These are phyloP conservation scores for Groenewaldozyma tartarivorans DNA, from an alignment of 805 yeast species.

Conservation along the genomic window DNA sequence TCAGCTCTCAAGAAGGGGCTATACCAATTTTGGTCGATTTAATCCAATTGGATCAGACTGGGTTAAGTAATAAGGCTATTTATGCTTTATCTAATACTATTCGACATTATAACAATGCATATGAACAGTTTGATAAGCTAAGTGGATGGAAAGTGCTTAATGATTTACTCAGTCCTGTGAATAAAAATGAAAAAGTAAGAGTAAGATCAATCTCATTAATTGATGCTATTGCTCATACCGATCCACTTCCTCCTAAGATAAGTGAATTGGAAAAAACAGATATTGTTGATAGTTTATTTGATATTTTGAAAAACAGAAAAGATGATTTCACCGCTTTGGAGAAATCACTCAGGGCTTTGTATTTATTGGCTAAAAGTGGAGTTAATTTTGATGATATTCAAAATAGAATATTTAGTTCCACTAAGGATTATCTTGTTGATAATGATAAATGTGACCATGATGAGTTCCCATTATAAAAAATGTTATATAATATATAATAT, in stretches of 20 bases:
- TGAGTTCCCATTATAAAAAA: constrained; percentile 8
- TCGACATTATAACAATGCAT: constrained; percentile 56
- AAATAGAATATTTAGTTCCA: constrained; percentile 2
- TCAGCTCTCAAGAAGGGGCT: constrained; percentile 27
- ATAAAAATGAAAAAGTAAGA: constrained; percentile 7
- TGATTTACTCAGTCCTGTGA: constrained; percentile 13
- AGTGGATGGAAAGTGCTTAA: constrained; percentile 57
- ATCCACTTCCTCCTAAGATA: constrained; percentile 15
- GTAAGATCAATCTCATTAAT: constrained; percentile 15
- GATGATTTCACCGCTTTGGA: constrained; percentile 22
- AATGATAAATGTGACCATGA: constrained; percentile 6
- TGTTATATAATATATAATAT: not conserved
- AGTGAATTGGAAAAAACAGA: constrained; percentile 8
- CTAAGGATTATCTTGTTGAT: constrained; percentile 7
- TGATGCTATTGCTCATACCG: constrained; percentile 14
- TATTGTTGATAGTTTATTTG: constrained; percentile 9
- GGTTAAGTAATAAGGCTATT: constrained; percentile 46
- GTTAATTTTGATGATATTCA: constrained; percentile 13
- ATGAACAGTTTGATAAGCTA: constrained; percentile 41
- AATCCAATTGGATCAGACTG: constrained; percentile 16
- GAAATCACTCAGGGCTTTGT: constrained; percentile 22
- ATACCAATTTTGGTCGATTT: constrained; percentile 23
- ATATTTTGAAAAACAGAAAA: constrained; percentile 13
- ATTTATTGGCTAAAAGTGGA: constrained; percentile 9
- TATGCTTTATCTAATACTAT: constrained; percentile 69